Base-by-base conservation (phyloP, 108 stramenopile species). In the Cyclotella cryptica region DNA sequence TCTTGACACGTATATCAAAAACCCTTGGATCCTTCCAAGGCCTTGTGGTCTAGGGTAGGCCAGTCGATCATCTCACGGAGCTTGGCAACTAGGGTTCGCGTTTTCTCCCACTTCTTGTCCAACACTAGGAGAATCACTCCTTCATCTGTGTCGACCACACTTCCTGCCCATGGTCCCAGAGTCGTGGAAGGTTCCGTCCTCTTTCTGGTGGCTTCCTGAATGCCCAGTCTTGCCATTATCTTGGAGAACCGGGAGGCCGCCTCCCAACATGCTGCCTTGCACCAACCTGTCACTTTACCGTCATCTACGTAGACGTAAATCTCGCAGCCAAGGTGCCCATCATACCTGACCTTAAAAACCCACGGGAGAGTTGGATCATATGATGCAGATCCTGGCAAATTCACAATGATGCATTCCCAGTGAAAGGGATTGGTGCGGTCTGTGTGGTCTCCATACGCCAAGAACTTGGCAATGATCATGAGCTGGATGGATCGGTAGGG, bases 101-200 rank as follows among this genome's bases (percentile, higher is more conserved):
- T 52, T 0, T 57, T 35, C 18, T 11, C 49, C 80, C 76, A 74
- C 42, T 60, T 69, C 55, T 81, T 76, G 29, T 81, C 46, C 6
- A 55, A 29, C 5, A 81, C 77, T 2, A 29, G 22, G 14, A 28
- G 52, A 12, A 15, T 30, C 24, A 87, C 74, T n/a, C 35, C 75
- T 28, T 61, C 76, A 1, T 55, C 42, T 27, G 42, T 53, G 39
- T 78, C 41, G 3, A 26, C 14, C 14, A 84, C 67, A 49, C 45
- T 71, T 46, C 17, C 81, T 14, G 86, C 84, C 86, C 86, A 87
- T 40, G 86, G 80, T 18, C 83, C 83, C 4, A 83, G 86, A 1
- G 28, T 52, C 29, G 54, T 29, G 14, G 73, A 60, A 24, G 63
- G 45, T 1, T 14, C 14, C 30, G 80, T 55, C 18, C 83, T 26